A percentile compares a stretch with the other conserved stretches of the same genome.
These are phyloP conservation scores for Saccharomyces jurei DNA, from an alignment of 805 yeast species.

Conservation along the genomic window DNA sequence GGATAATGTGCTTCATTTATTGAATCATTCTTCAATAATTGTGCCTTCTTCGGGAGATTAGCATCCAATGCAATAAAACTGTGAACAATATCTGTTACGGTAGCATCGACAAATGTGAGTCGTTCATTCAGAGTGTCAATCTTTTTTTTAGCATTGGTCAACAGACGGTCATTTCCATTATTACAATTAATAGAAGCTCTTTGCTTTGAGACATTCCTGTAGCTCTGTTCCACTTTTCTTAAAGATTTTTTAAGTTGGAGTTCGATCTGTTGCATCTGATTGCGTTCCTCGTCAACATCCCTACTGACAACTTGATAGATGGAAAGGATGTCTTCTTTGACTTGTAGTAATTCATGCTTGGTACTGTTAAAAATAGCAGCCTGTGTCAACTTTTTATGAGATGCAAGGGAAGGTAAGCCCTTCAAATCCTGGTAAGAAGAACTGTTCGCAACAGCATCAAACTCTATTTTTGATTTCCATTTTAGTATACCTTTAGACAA, in stretches of 20 bases:
- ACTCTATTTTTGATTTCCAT: background rate
- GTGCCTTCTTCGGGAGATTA: slow-evolving; percentile 30
- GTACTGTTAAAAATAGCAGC: slow-evolving; percentile 21
- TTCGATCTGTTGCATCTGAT: slow-evolving; percentile 23
- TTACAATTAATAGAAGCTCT: slow-evolving; percentile 4
- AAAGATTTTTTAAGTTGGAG: slow-evolving; percentile 16
- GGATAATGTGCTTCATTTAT: slow-evolving; percentile 40
- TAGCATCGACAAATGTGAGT: slow-evolving; percentile 8
- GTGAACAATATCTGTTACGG: slow-evolving; percentile 8
- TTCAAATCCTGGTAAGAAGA: slow-evolving; percentile 13
- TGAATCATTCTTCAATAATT: slow-evolving; percentile 31
- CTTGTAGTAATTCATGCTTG: slow-evolving; percentile 16
- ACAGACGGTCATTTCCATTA: slow-evolving; percentile 8
- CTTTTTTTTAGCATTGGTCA: slow-evolving; percentile 1
- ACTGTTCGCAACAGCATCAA: background rate
- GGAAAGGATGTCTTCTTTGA: slow-evolving; percentile 13
- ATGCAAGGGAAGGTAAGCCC: slow-evolving; percentile 9
- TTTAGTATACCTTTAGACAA: background rate
- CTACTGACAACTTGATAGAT: slow-evolving; percentile 19
- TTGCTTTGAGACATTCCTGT: slow-evolving; percentile 7
- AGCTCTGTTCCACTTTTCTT: slow-evolving; percentile 16
- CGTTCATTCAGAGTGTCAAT: slow-evolving; percentile 2
- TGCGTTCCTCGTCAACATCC: slow-evolving; percentile 27
- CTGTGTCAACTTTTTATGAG: slow-evolving; percentile 11
- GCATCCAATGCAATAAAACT: slow-evolving; percentile 31